Conservation (phyloP, 208 protist genomes). For the Crithidia expoeki region DNA sequence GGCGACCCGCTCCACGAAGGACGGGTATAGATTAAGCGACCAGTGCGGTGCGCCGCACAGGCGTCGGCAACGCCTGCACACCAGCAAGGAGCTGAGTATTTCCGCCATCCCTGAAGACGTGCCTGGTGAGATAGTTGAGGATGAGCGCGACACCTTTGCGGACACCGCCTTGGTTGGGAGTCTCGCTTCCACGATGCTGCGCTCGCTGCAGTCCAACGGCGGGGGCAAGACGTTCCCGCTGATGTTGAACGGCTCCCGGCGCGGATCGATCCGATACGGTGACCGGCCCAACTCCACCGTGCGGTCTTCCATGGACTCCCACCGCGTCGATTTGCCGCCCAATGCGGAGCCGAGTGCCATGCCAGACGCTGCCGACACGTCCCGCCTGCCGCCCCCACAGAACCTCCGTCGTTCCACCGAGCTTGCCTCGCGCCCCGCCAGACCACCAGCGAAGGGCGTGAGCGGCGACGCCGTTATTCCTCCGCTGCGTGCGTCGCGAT, state of each 20-base stretch:
- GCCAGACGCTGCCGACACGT: not conserved
- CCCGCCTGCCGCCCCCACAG: conserved; percentile 6
- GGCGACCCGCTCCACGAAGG: not conserved
- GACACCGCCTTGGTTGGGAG: conserved; percentile 3
- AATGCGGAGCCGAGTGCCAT: conserved; percentile 17
- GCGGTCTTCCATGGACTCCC: conserved; percentile 9
- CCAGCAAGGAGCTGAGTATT: conserved; percentile 45
- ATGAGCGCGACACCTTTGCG: conserved; percentile 25
- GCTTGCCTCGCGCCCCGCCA: not conserved
- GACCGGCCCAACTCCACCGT: conserved; percentile 15
- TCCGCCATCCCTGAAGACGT: conserved; percentile 47
- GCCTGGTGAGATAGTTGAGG: conserved; percentile 46
- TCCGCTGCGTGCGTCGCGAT: conserved; percentile 13
- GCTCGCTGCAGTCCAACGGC: conserved; percentile 17
- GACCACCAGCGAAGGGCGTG: not conserved
- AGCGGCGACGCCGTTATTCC: conserved; percentile 2
- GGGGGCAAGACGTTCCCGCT: conserved; percentile 3
- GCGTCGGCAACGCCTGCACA: conserved; percentile 34
- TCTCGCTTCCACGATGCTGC: conserved; percentile 8
- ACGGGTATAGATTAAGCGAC: conserved; percentile 1
- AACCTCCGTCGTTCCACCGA: conserved; percentile 23
- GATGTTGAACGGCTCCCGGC: not conserved
- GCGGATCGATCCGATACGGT: conserved; percentile 11
- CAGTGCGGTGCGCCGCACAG: conserved; percentile 3
- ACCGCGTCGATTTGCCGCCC: conserved; percentile 1